Conservation (phyloP, 2,329 filamentous ascomycete genomes). For the Cytospora schulzeri region DNA sequence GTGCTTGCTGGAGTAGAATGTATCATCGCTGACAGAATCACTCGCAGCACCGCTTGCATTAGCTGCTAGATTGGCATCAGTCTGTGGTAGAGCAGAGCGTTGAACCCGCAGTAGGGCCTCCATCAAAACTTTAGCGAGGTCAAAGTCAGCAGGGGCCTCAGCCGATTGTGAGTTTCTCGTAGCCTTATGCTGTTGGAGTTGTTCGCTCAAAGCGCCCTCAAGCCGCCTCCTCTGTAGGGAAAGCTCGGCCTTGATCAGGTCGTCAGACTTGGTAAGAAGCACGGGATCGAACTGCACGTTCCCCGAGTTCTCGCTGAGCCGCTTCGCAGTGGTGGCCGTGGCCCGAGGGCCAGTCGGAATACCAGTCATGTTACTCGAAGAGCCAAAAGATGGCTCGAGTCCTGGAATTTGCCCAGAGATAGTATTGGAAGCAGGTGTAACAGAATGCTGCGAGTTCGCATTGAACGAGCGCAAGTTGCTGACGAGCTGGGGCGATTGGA, state of each 20-base stretch:
- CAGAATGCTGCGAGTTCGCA: conserved; percentile 40
- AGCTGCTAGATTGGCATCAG: conserved; percentile 57
- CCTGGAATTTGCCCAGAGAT: conserved; percentile 26
- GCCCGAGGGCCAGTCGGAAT: conserved; percentile 28
- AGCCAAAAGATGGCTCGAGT: conserved; percentile 26
- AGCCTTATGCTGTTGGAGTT: conserved; percentile 65
- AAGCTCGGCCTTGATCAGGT: conserved; percentile 79
- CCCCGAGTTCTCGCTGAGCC: conserved; percentile 45
- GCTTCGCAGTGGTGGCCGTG: conserved; percentile 39
- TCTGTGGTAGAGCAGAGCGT: conserved; percentile 60
- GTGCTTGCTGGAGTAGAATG: conserved; percentile 93
- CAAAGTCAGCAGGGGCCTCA: conserved; percentile 64
- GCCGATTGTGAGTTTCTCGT: conserved; percentile 47
- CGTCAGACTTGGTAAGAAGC: conserved; percentile 82
- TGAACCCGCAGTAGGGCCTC: conserved; percentile 73
- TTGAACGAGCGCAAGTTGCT: conserved; percentile 41
- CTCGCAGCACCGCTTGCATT: conserved; percentile 61
- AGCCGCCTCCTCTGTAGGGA: conserved; percentile 78
- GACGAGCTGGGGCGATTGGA: conserved; percentile 25
- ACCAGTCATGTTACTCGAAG: conserved; percentile 12
- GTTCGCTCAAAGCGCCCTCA: conserved; percentile 75
- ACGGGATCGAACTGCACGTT: conserved; percentile 78
- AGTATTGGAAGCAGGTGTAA: conserved; percentile 33
- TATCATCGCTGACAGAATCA: conserved; percentile 90
- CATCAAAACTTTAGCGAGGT: conserved; percentile 72